Evolutionary conservation across 1,284 basidiomycete genomes (phyloP).

Genomic region (Testicularia cyperi): DNA sequence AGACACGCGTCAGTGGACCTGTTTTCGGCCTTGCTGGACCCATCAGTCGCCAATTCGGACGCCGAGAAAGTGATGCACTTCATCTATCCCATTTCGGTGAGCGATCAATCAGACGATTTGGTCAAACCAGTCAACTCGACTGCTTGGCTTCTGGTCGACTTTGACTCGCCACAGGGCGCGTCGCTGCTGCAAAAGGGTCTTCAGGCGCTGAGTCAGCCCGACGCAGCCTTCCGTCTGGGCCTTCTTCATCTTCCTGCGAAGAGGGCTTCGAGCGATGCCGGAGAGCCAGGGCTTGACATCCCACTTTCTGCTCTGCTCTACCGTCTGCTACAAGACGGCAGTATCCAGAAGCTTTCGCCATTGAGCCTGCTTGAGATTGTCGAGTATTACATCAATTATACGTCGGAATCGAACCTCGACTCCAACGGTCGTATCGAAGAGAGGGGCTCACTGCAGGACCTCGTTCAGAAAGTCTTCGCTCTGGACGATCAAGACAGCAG

Average conservation of each 20-base stretch:
- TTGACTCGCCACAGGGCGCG: conserved; percentile 70
- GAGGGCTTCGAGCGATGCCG: not conserved
- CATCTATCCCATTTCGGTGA: conserved; percentile 66
- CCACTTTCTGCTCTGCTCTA: conserved; percentile 14
- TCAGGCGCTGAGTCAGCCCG: conserved; percentile 66
- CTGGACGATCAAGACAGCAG: too few relatives aligned
- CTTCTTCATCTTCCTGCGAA: conserved; percentile 10
- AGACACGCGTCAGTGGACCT: conserved; percentile 55
- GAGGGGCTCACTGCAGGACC: not conserved
- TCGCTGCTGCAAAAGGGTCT: conserved; percentile 69
- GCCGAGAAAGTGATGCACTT: conserved; percentile 62
- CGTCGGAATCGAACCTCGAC: too few relatives aligned
- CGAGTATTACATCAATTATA: too few relatives aligned
- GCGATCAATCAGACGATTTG: not conserved
- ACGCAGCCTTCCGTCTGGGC: conserved; percentile 19
- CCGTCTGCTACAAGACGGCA: conserved; percentile 10
- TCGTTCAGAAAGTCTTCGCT: not conserved
- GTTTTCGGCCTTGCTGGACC: conserved; percentile 16
- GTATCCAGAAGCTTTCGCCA: not conserved
- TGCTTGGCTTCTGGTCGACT: conserved; percentile 75
- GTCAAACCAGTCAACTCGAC: conserved; percentile 61
- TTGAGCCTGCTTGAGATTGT: too few relatives aligned
- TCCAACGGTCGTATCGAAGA: not conserved
- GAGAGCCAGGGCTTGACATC: conserved; percentile 1
- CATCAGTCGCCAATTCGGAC: not conserved